A percentile compares a stretch with the other conserved stretches of the same genome.
phyloP scores from a whole-genome alignment of 176 grass and related monocot genomes.

The Cymbopogon citratus region DNA sequence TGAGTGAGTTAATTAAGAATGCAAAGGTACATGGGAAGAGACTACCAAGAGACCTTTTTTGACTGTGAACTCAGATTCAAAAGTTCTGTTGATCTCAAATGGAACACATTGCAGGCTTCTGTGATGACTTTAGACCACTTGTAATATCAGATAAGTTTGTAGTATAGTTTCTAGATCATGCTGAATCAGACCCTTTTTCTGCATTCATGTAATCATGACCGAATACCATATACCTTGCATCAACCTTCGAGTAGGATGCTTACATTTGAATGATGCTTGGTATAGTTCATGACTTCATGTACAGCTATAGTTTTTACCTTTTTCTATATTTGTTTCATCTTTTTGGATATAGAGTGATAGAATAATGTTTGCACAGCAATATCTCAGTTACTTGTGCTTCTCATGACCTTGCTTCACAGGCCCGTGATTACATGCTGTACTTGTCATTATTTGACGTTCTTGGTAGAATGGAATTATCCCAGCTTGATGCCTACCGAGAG shows the following conservation, averaged over 20 bases:
- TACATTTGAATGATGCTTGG: neutral
- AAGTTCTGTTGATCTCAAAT: neutral
- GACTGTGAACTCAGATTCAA: neutral
- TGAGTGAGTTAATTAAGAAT: neutral
- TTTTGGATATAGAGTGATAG: neutral
- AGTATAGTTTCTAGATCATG: neutral
- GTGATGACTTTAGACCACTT: neutral
- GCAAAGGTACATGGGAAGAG: neutral
- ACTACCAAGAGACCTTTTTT: neutral
- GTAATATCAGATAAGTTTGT: neutral
- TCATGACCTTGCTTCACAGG: conserved; percentile 33
- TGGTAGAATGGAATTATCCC: conserved; percentile 38
- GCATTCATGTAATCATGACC: neutral
- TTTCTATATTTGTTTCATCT: neutral
- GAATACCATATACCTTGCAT: neutral
- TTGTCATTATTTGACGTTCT: conserved; percentile 55
- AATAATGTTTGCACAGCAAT: neutral
- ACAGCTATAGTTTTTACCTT: neutral
- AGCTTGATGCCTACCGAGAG: conserved; percentile 39
- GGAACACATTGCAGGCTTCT: neutral
- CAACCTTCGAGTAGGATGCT: neutral
- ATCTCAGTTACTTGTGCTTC: neutral
- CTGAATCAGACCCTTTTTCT: neutral
- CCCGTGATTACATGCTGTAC: conserved; percentile 48
- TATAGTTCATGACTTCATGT: neutral